Base-by-base conservation (phyloP, 768 basidiomycete genomes). In the Sistotremastrum niveocremeum region DNA sequence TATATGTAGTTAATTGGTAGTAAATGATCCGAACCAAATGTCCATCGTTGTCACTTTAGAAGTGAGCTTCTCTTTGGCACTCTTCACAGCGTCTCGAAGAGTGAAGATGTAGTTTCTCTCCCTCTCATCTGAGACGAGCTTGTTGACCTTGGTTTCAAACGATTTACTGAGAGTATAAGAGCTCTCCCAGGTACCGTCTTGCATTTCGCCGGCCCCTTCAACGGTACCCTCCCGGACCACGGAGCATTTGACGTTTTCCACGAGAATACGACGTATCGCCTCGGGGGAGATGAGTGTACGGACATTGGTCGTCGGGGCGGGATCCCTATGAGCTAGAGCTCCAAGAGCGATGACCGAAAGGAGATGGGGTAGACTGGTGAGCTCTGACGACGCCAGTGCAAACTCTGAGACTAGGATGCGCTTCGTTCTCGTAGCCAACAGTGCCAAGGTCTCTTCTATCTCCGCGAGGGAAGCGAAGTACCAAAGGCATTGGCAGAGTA, bases 151-250 rank as follows among this genome's bases (percentile, higher is more conserved):
- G 34, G 52, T 38, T 29, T 40, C 38, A 44, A 66, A 67, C 0
- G 28, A 45, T 7, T 48, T 34, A 4, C 46, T 38, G 35, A 57
- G 12, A 3, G 60, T 62, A 9, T 35, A 54, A 1, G 35, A 39
- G 1, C 59, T 56, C 51, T 69, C 67, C 67, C 67, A 69, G 20
- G 44, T 37, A 29, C 62, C 67, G 37, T 68, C 65, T 9, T 53
- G 41, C 48, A 67, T 50, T 4, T 50, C 51, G 2, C 47, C 48
- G 2, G 48, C 54, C 3, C 63, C 59, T 4, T 45, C 51, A 7
- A 65, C 36, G 12, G 45, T 42, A 31, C 42, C 42, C 51, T 65
- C 61, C 11, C 46, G 37, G 34, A 36, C 35, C 6, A 64, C 32
- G 7, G 20, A 39, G 7, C 55, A 53, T 9, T 62, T 63, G 3